A percentile compares a stretch with the other conserved stretches of the same genome.
These are phyloP conservation scores for Suillus weaverae DNA, from an alignment of 768 basidiomycete genomes.

Conservation along the genomic window DNA sequence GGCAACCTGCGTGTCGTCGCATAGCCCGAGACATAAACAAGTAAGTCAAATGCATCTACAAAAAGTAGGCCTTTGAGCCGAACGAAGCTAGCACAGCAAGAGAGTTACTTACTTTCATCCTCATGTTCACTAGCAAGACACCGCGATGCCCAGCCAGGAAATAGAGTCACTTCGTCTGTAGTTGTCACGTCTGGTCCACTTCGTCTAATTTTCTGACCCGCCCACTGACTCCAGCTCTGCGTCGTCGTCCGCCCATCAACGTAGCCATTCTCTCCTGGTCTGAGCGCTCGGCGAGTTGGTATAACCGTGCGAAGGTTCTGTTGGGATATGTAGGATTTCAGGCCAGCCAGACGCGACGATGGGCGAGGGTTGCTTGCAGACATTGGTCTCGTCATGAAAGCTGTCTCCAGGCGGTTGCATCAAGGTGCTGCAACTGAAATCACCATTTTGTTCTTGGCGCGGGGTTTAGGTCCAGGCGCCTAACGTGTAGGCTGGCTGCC, in stretches of 20 bases:
- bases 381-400: slow-evolving; percentile 11
- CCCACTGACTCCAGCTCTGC: slow-evolving; percentile 64
- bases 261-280: slow-evolving; percentile 23
- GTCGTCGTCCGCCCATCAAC: slow-evolving; percentile 21
- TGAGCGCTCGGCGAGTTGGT: slow-evolving; percentile 17
- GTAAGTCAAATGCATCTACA: slow-evolving; percentile 63
- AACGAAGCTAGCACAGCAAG: not conserved
- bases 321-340: slow-evolving; percentile 53
- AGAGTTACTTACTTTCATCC: slow-evolving; percentile 26
- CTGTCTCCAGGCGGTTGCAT: slow-evolving; percentile 1
- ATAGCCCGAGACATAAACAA: slow-evolving; percentile 76
- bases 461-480: not conserved
- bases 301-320: slow-evolving; percentile 39
- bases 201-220: slow-evolving; percentile 52
- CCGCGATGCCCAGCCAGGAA: slow-evolving; percentile 81
- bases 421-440: not conserved
- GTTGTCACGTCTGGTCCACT: slow-evolving; percentile 23
- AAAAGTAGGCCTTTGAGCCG: not conserved
- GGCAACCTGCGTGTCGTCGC: slow-evolving; percentile 60
- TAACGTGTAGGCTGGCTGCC: not conserved
- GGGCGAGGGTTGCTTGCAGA: slow-evolving; percentile 30
- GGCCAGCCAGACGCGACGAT: slow-evolving; percentile 32
- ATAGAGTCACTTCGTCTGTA: slow-evolving; percentile 55
- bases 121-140: slow-evolving; percentile 36
- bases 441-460: not conserved